Conservation (phyloP, 345 rosid species). For the Stellera chamaejasme region DNA sequence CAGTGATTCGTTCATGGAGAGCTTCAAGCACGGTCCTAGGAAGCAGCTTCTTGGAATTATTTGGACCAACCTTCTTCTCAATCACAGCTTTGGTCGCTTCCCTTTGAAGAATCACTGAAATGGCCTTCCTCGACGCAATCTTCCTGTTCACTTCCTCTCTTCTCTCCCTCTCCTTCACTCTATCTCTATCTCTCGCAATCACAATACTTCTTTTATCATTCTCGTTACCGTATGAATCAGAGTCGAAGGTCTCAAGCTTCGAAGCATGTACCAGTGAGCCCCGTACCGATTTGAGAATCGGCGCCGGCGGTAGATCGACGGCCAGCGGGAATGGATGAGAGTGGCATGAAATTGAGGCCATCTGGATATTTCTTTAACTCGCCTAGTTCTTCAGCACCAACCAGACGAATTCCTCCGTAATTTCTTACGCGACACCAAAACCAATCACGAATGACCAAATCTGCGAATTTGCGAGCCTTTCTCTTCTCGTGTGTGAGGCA, state of each 20-base stretch:
- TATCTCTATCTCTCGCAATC: slow-evolving; percentile 15
- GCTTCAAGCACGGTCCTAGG: slow-evolving; percentile 83
- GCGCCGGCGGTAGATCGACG: slow-evolving; percentile 17
- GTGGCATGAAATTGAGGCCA: slow-evolving; percentile 31
- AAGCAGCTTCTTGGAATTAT: slow-evolving; percentile 62
- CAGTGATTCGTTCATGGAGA: slow-evolving; percentile 77
- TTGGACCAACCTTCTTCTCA: slow-evolving; percentile 65
- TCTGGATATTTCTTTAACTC: slow-evolving; percentile 5
- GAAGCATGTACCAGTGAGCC: slow-evolving; percentile 10
- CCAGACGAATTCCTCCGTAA: too few relatives aligned
- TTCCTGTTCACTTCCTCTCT: slow-evolving; percentile 52
- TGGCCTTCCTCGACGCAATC: slow-evolving; percentile 74
- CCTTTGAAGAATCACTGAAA: slow-evolving; percentile 63
- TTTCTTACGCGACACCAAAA: too few relatives aligned
- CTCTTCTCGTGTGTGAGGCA: too few relatives aligned
- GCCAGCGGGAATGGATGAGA: slow-evolving; percentile 20
- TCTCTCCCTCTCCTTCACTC: slow-evolving; percentile 32
- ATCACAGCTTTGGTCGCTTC: slow-evolving; percentile 78
- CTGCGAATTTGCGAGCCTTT: too few relatives aligned
- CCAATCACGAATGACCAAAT: too few relatives aligned
- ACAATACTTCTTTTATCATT: slow-evolving; percentile 2
- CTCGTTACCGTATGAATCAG: slow-evolving; percentile 1
- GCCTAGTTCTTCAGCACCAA: too few relatives aligned
- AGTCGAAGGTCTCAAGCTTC: slow-evolving; percentile 6
- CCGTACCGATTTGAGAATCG: not conserved